Base-by-base conservation (phyloP, 805 yeast genomes). In the Yamadazyma paraphyllophila region DNA sequence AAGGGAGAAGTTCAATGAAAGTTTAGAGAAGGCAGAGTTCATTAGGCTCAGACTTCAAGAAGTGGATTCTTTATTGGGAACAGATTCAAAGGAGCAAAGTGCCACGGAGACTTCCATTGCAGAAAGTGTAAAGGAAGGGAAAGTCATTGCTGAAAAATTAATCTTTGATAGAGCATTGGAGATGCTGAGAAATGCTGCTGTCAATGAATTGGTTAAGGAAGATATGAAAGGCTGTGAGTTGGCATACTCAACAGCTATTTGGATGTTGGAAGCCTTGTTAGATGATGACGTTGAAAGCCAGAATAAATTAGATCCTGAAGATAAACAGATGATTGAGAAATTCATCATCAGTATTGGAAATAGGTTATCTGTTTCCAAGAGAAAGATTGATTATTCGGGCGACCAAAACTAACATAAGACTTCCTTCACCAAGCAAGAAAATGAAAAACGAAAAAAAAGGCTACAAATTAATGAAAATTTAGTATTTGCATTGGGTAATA, bases 111-210 rank as follows among this genome's bases (percentile, higher is more conserved):
- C 11, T 12, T 44, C 43, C 16, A n/a, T 17, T 3, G 6, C 38
- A 11, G 42, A 30, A 10, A 29, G n/a, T 9, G 24, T 6, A 20
- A 20, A 20, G 24, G 24, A 20, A 20, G 31, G 13, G 7, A 55
- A 60, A 43, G 74, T 82, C 6, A 76, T 83, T 44, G 88, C 96
- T 2, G 97, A 92, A 62, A 87, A 87, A 59, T 73, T 91, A 52
- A 80, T 91, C 20, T 94, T 92, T 66, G 97, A 94, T 56, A 75
- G 98, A 40, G 97, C 98, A 2, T 75, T 92, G 58, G 98, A 92
- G 58, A 88, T 91, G 72, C 87, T 96, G 2, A 80, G 96, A 56
- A 82, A 81, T 41, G 96, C 98, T 1, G 98, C 98, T 0, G 84
- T 86, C 45, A 82, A 85, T 60, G 99, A 92, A 66, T 73, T 90